Evolutionary conservation across 306 rosid genomes (phyloP).

Genomic region (Fragaria vesca): DNA sequence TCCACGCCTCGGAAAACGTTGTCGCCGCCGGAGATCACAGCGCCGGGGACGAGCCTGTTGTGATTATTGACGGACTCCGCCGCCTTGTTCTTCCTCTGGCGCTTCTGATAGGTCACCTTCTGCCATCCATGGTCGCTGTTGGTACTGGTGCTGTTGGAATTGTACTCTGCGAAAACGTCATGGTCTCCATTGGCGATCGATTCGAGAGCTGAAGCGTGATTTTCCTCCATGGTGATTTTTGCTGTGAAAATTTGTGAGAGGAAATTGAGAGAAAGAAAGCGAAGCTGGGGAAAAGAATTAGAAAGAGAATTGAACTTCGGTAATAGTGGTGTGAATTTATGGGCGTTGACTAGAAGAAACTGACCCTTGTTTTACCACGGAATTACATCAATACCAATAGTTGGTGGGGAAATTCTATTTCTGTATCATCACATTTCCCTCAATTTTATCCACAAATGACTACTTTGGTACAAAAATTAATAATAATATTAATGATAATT

Average conservation of each 20-base stretch:
- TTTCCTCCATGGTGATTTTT: conserved; percentile 51
- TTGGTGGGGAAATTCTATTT: not conserved
- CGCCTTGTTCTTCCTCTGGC: conserved; percentile 58
- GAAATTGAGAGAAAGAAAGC: not conserved
- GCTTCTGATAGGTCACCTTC: conserved; percentile 83
- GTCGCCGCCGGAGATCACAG: conserved; percentile 35
- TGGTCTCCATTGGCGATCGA: conserved; percentile 28
- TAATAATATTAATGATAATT: not conserved
- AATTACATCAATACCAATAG: conserved; percentile 29
- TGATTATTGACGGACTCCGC: conserved; percentile 39
- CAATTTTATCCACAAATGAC: not conserved
- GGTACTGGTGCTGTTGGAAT: not conserved
- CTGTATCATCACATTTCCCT: not conserved
- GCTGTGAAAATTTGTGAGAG: not conserved
- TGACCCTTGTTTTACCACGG: conserved; percentile 28
- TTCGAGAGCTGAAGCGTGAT: conserved; percentile 37
- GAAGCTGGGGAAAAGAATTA: not conserved
- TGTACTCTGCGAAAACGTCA: conserved; percentile 20
- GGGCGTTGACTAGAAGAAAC: conserved; percentile 37
- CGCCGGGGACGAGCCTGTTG: conserved; percentile 35
- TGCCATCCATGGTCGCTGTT: conserved; percentile 86
- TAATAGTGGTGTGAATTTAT: not conserved
- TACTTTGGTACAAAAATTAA: not conserved
- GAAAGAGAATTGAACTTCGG: not conserved
- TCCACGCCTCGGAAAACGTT: conserved; percentile 71